Evolutionary conservation across 805 yeast genomes (phyloP).

Genomic region (Hanseniaspora osmophila): DNA sequence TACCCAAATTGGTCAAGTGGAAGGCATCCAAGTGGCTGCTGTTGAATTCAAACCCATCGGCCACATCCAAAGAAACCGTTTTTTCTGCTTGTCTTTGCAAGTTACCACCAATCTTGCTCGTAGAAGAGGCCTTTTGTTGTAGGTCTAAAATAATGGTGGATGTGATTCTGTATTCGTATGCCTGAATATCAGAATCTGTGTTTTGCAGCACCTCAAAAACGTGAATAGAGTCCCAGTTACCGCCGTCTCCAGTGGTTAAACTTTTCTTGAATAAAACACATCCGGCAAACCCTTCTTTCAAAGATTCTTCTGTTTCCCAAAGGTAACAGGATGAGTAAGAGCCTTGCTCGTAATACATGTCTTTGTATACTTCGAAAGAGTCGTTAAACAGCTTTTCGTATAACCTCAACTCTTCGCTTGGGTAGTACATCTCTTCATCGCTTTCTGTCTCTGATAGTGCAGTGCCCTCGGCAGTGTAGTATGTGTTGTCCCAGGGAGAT

Average conservation of each 20-base stretch:
- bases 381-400: conserved; percentile 76
- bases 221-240: conserved; percentile 81
- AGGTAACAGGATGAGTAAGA: conserved; percentile 80
- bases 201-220: conserved; percentile 58
- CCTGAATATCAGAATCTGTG: conserved; percentile 13
- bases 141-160: conserved; percentile 78
- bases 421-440: conserved; percentile 60
- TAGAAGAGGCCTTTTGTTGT: conserved; percentile 20
- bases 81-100: conserved; percentile 73
- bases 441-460: conserved; percentile 28
- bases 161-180: conserved; percentile 55
- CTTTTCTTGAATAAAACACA: conserved; percentile 70
- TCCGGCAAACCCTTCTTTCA: conserved; percentile 65
- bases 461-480: conserved; percentile 26
- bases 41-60: conserved; percentile 8
- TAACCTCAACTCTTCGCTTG: conserved; percentile 50
- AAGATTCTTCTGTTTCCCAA: conserved; percentile 58
- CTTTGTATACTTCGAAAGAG: conserved; percentile 84
- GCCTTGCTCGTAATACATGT: conserved; percentile 77
- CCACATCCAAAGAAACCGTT: conserved; percentile 26
- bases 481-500: conserved; percentile 80
- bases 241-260: conserved; percentile 16
- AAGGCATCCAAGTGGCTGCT: conserved; percentile 27
- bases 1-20: conserved; percentile 80
- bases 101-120: conserved; percentile 51